These are phyloP conservation scores for Mayamaea pseudoterrestris DNA, from an alignment of 108 stramenopile species.

Conservation along the genomic window DNA sequence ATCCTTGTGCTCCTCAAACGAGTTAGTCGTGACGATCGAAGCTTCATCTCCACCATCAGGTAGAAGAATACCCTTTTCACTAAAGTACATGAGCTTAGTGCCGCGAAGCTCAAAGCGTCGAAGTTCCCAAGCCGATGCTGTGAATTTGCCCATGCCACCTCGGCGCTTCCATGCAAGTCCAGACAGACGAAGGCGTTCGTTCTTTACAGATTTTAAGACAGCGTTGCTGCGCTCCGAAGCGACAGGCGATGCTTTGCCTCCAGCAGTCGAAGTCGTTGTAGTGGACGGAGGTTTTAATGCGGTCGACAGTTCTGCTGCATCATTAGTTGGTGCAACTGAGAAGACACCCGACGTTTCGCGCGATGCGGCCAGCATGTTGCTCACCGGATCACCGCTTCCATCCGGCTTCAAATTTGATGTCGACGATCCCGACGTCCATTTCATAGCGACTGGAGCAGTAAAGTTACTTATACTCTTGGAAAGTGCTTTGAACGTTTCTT, in stretches of 20 bases:
- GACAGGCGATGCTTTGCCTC: background rate
- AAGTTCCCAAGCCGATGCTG: slow-evolving; percentile 54
- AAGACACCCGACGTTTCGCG: background rate
- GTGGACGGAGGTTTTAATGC: no score
- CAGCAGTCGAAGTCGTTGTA: background rate
- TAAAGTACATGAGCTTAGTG: slow-evolving; percentile 22
- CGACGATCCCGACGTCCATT: no score
- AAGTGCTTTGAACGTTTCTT: no score
- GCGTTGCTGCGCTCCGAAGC: background rate
- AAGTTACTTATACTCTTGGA: no score
- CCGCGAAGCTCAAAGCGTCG: slow-evolving; percentile 45
- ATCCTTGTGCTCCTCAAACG: slow-evolving; percentile 1
- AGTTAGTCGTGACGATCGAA: background rate
- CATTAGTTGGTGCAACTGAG: background rate
- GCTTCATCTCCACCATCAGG: background rate
- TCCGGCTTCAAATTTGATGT: no score
- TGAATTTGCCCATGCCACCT: slow-evolving; percentile 58
- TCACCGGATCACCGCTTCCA: no score
- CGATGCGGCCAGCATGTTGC: background rate
- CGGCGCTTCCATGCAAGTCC: slow-evolving; percentile 69
- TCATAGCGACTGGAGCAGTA: no score
- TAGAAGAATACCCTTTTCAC: background rate
- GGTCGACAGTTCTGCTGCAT: background rate
- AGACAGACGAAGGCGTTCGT: slow-evolving; percentile 19
- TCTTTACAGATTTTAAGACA: background rate